These are phyloP conservation scores for Arthroderma sp. DNA, from an alignment of 2,329 filamentous ascomycete genomes.

Conservation along the genomic window DNA sequence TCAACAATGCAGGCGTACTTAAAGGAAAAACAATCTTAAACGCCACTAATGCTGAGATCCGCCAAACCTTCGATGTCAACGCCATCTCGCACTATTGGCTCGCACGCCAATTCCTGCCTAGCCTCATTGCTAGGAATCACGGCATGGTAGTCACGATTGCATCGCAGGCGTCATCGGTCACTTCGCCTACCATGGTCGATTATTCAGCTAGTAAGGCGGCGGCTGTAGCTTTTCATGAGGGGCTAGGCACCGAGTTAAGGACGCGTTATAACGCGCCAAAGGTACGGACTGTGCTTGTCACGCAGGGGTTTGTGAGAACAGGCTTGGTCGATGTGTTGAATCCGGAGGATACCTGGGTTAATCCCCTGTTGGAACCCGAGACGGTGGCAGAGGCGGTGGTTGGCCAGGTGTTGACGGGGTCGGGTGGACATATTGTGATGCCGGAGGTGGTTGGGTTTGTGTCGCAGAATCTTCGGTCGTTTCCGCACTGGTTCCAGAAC, in stretches of 20 bases:
- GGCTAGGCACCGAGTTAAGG: conserved; percentile 43
- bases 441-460: conserved; percentile 37
- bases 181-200: conserved; percentile 52
- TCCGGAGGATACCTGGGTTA: conserved; percentile 38
- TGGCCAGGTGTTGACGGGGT: conserved; percentile 44
- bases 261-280: conserved; percentile 49
- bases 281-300: conserved; percentile 54
- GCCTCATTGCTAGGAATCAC: conserved; percentile 51
- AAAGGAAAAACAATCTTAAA: conserved; percentile 49
- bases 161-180: conserved; percentile 47
- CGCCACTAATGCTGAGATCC: conserved; percentile 43
- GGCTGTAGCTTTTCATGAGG: conserved; percentile 55
- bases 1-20: conserved; percentile 58
- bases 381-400: conserved; percentile 53
- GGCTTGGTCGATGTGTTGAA: conserved; percentile 46
- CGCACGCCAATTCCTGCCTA: conserved; percentile 53
- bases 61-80: conserved; percentile 60
- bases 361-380: conserved; percentile 44
- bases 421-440: conserved; percentile 44
- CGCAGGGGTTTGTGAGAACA: conserved; percentile 50
- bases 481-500: conserved; percentile 53
- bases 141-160: conserved; percentile 62
- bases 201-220: conserved; percentile 56
- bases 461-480: conserved; percentile 29
- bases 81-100: conserved; percentile 54